A percentile compares a stretch with the other conserved stretches of the same genome.
Conservation (phyloP, 495 filamentous ascomycete species). For the Tuber indicum region DNA sequence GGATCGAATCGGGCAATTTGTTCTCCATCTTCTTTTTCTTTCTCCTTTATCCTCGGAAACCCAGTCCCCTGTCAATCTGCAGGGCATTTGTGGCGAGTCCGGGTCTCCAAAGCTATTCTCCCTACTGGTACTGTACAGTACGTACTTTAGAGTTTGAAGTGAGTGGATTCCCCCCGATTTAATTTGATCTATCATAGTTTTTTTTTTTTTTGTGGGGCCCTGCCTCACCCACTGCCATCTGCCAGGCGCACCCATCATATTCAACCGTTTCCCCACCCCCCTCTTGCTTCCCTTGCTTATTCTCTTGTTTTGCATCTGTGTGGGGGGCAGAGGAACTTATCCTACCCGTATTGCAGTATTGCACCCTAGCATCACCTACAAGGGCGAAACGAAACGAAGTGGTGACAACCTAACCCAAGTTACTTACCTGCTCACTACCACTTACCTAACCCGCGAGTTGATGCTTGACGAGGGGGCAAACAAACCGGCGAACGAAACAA, state of each 20-base stretch:
- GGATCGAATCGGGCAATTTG: not conserved
- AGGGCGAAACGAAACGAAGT: not conserved
- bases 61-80: not conserved
- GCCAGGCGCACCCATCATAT: not conserved
- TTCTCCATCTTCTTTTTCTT: not conserved
- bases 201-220: too few relatives aligned
- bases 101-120: too few relatives aligned
- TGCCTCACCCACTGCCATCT: not conserved
- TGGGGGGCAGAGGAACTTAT: not conserved
- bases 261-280: not conserved
- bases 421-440: not conserved
- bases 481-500: not conserved
- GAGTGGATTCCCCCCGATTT: not conserved
- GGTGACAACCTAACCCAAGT: not conserved
- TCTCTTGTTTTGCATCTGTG: not conserved
- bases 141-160: too few relatives aligned
- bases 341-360: not conserved
- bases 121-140: too few relatives aligned
- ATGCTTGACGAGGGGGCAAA: not conserved
- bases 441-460: not conserved
- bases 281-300: not conserved
- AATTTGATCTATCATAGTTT: not conserved
- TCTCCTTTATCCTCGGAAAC: not conserved
- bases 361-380: not conserved
- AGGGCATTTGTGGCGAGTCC: not conserved